A percentile compares a stretch with the other conserved stretches of the same genome.
Evolutionary conservation across 108 stramenopile genomes (phyloP).

Genomic region (Nitzschia inconspicua): DNA sequence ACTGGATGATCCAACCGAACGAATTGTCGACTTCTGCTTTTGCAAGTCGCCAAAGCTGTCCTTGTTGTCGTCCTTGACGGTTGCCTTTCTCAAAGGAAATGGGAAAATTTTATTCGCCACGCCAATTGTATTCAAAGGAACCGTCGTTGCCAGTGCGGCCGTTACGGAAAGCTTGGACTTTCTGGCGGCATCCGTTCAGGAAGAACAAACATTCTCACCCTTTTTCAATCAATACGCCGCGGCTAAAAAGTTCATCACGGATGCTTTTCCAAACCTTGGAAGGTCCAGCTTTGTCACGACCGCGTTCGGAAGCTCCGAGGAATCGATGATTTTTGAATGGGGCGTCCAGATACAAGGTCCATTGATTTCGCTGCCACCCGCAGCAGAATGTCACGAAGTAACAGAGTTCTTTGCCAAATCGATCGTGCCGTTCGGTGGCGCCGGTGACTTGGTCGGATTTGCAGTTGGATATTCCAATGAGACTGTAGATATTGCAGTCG

Average conservation of each 20-base stretch:
- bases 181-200: constrained; percentile 24
- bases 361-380: constrained; percentile 16
- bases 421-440: constrained; percentile 41
- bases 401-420: constrained; percentile 12
- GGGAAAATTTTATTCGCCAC: constrained; percentile 61
- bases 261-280: constrained; percentile 34
- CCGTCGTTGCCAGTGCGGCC: constrained; percentile 35
- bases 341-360: constrained; percentile 53
- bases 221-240: constrained; percentile 33
- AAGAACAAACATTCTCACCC: constrained; percentile 8
- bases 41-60: constrained; percentile 34
- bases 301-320: neutral
- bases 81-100: constrained; percentile 43
- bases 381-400: constrained; percentile 15
- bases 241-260: constrained; percentile 35
- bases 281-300: constrained; percentile 25
- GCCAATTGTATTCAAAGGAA: constrained; percentile 71
- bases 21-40: constrained; percentile 52
- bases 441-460: constrained; percentile 51
- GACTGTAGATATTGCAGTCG: constrained; percentile 54
- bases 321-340: constrained; percentile 25
- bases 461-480: constrained; percentile 38
- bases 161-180: constrained; percentile 38
- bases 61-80: constrained; percentile 45
- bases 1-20: constrained; percentile 25